phyloP scores from a whole-genome alignment of 2,329 filamentous ascomycete genomes.

The Clonostachys solani region DNA sequence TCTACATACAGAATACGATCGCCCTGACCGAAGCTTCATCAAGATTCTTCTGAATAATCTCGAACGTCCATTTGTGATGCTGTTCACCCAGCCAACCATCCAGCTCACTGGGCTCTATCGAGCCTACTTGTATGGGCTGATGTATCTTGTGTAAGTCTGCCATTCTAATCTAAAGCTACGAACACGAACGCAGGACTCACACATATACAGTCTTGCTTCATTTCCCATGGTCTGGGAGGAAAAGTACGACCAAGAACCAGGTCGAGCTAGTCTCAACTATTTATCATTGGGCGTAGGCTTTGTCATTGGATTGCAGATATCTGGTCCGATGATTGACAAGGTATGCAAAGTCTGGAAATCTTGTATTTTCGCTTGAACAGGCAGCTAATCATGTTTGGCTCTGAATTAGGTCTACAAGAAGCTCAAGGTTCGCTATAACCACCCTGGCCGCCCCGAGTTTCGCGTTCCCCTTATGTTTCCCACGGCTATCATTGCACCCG shows the following conservation, averaged over 20 bases:
- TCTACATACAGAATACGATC: slow-evolving; percentile 20
- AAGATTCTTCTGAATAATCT: slow-evolving; percentile 22
- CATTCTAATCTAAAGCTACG: not conserved
- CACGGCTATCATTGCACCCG: slow-evolving; percentile 33
- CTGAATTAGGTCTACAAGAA: slow-evolving; percentile 14
- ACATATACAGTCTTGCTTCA: slow-evolving; percentile 34
- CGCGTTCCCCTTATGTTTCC: slow-evolving; percentile 27
- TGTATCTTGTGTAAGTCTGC: slow-evolving; percentile 38
- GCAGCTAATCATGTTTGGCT: not conserved
- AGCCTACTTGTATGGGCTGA: slow-evolving; percentile 46
- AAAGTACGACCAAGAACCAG: slow-evolving; percentile 40
- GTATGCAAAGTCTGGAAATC: slow-evolving; percentile 5
- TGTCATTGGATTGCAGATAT: slow-evolving; percentile 51
- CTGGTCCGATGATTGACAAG: slow-evolving; percentile 32
- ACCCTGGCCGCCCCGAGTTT: slow-evolving; percentile 23
- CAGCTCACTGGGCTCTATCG: slow-evolving; percentile 43
- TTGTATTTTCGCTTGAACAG: not conserved
- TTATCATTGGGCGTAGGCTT: slow-evolving; percentile 45
- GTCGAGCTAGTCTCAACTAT: slow-evolving; percentile 45
- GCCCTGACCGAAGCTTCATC: slow-evolving; percentile 13
- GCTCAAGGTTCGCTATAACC: slow-evolving; percentile 15
- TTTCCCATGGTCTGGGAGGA: slow-evolving; percentile 43
- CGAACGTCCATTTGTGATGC: slow-evolving; percentile 40
- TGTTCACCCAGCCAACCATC: slow-evolving; percentile 45
- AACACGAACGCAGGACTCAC: fast-evolving